Conservation (phyloP, 805 yeast genomes). For the Cyberlindnera saturnus region DNA sequence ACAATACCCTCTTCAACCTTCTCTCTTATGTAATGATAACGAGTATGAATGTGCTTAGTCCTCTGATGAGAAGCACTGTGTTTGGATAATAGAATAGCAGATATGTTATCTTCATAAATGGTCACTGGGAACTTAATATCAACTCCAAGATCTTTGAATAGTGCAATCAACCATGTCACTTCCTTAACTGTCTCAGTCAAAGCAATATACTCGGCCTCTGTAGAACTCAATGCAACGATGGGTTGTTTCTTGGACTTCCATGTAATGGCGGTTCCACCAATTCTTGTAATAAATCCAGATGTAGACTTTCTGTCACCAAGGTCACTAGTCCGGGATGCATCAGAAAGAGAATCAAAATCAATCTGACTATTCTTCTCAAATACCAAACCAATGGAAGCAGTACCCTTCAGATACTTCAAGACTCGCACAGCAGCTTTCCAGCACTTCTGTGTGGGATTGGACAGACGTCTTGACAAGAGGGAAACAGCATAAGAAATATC, state of each 20-base stretch:
- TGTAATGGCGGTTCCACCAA: background rate
- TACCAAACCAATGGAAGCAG: background rate
- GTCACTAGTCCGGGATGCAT: background rate
- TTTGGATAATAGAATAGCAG: background rate
- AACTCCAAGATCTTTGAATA: background rate
- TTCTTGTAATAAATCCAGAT: background rate
- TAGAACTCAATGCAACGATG: constrained; percentile 1
- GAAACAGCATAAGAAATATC: constrained; percentile 2
- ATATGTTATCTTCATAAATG: background rate
- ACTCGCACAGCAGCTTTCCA: background rate
- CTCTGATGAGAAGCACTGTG: background rate
- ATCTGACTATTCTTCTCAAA: background rate
- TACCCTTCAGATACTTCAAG: background rate
- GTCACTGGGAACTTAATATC: background rate
- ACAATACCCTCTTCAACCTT: background rate
- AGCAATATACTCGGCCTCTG: constrained; percentile 6
- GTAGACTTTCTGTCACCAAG: background rate
- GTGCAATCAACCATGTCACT: background rate
- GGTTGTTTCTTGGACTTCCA: constrained; percentile 4
- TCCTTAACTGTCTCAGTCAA: constrained; percentile 1
- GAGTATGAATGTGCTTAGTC: background rate
- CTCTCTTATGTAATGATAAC: background rate
- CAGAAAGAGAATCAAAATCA: background rate
- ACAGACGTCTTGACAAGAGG: background rate
- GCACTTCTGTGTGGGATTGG: background rate